A percentile compares a stretch with the other conserved stretches of the same genome.
These are phyloP conservation scores for Dothistroma septosporum DNA, from an alignment of 2,329 filamentous ascomycete species.

Conservation along the genomic window DNA sequence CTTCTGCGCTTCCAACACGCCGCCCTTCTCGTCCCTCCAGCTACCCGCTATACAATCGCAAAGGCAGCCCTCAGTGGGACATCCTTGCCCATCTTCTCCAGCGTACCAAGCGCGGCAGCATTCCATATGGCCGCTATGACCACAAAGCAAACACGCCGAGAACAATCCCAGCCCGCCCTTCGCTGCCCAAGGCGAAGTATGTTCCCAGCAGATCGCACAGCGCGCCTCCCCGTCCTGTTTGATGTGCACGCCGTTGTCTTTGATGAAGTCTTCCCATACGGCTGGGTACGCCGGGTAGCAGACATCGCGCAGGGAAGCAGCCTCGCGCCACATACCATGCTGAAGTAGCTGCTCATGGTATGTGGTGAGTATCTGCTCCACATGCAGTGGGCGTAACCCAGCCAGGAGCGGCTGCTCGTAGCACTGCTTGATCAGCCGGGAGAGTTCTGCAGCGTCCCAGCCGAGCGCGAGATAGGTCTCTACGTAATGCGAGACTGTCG, in stretches of 20 bases:
- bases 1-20: constrained; percentile 29
- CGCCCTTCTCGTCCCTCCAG: constrained; percentile 16
- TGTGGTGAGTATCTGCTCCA: constrained; percentile 52
- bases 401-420: constrained; percentile 40
- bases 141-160: constrained; percentile 56
- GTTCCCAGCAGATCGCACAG: constrained; percentile 44
- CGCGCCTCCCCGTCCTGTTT: constrained; percentile 50
- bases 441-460: constrained; percentile 32
- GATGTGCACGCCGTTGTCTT: constrained; percentile 52
- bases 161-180: constrained; percentile 10
- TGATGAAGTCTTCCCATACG: constrained; percentile 55
- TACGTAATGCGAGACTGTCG: constrained; percentile 40
- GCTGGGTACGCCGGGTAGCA: constrained; percentile 53
- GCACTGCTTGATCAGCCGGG: constrained; percentile 38
- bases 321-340: constrained; percentile 47
- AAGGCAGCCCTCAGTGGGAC: constrained; percentile 56
- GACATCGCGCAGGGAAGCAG: constrained; percentile 54
- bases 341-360: constrained; percentile 55
- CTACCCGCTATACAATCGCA: constrained; percentile 49
- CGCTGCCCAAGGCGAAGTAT: background rate
- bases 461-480: constrained; percentile 37
- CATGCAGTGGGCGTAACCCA: constrained; percentile 49
- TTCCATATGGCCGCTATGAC: constrained; percentile 56
- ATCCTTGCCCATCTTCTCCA: constrained; percentile 51
- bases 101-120: constrained; percentile 57